phyloP scores from a whole-genome alignment of 108 stramenopile genomes.

The Nitzschia palea region DNA sequence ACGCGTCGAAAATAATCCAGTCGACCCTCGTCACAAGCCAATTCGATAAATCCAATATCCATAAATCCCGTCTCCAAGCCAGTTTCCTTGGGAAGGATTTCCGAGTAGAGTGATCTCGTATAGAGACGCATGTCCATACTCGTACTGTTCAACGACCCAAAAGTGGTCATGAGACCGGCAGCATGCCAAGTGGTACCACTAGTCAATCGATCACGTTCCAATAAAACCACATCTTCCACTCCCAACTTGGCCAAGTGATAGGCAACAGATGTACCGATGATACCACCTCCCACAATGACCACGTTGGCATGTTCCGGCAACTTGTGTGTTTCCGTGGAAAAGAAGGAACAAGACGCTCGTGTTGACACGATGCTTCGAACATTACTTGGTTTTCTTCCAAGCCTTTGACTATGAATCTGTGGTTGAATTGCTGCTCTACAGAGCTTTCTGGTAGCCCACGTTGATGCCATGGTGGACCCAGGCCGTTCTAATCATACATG shows the following conservation, averaged over 20 bases:
- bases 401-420: no score
- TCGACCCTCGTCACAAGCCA: slow-evolving; percentile 59
- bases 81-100: slow-evolving; percentile 65
- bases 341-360: neutral
- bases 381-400: no score
- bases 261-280: slow-evolving; percentile 76
- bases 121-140: slow-evolving; percentile 55
- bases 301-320: slow-evolving; percentile 45
- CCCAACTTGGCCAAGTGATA: slow-evolving; percentile 69
- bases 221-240: slow-evolving; percentile 54
- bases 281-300: slow-evolving; percentile 77
- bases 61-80: slow-evolving; percentile 62
- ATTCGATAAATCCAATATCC: slow-evolving; percentile 70
- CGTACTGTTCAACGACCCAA: slow-evolving; percentile 44
- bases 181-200: slow-evolving; percentile 87
- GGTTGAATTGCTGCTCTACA: no score
- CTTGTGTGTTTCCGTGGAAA: neutral
- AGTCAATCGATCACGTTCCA: slow-evolving; percentile 65
- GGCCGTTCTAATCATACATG: no score
- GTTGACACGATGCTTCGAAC: no score
- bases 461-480: neutral
- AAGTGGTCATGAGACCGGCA: slow-evolving; percentile 79
- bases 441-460: neutral
- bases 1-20: slow-evolving; percentile 66
- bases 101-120: slow-evolving; percentile 58